Base-by-base conservation (phyloP, 352 stramenopile genomes). In the Pythium chondricola region DNA sequence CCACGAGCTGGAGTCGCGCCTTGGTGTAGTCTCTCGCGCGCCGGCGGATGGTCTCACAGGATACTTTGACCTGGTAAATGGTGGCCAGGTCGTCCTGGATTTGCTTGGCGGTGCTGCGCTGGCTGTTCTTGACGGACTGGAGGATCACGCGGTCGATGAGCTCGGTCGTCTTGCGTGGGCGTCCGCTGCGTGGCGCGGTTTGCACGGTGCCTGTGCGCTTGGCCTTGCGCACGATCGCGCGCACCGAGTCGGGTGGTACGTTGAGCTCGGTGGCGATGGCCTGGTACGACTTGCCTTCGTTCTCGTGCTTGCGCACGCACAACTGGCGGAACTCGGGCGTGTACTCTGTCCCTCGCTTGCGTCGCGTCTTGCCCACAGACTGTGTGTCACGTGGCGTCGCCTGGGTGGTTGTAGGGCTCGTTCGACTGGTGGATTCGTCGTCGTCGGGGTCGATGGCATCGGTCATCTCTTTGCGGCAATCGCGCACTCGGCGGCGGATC, bases 121-220 rank as follows among this genome's bases (percentile, higher is more conserved):
- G 63, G 45, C 74, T 81, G 7, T 61, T 56, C 29, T 63, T 72
- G 11, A 88, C 67, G 5, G 73, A 62, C 48, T 85, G 69, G 8
- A 88, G 48, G 44, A 88, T 88, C 25, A 88, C 71, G 17, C 69
- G 66, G 48, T 88, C 76, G 20, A 88, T 69, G 25, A 84, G 64
- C 16, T 69, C 67, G 27, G 57, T 83, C 4, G 76, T 88, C 50
- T 85, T 84, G 18, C 76, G 69, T n/a, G 76, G 76, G 1, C 73
- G 69, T 2, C 76, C 76, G 51, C 73, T 85, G 27, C 76, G 67
- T 11, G 71, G 73, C 1, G 69, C 71, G 10, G 69, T 75, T 9
- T 48, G 52, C 16, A 88, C 70, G 6, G 58, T 81, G 13, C 75
- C 75, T 0, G 75, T 84, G 30, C 67, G 71, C 37, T 79, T 82